Evolutionary conservation across 1,284 basidiomycete species (phyloP), one percentile per base, ranked within the genome.

Genomic region (Papiliotrema flavescens): DNA sequence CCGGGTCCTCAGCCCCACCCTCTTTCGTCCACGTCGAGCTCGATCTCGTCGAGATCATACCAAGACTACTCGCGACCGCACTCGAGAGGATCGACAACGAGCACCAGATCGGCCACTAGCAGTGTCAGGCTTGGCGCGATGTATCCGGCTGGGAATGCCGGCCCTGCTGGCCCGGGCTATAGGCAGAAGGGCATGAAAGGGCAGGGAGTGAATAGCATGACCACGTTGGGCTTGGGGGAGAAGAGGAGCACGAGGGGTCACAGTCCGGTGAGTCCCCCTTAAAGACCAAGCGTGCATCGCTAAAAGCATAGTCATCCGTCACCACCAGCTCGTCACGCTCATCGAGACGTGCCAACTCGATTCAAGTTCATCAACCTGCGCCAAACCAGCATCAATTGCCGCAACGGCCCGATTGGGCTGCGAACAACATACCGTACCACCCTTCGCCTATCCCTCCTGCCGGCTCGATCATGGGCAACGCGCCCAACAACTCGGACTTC

Each of bases 341-440:
- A 14, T 75, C 73, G 0, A 55, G 66, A 23, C 64, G 65, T 5
- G 56, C 66, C 3, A 60, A 57, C 2, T 70, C 69, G 1, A 73
- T 72, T 42, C 59, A 60, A n/a, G 59, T 70, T 5, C 55, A 64
- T 9, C 57, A 63, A 22, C 68, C 69, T 5, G 54, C 58, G 20
- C 64, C 70, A 1, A 55, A 63, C 9, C 69, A 73, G 49, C 70
- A 73, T 49, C 73, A 69, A 2, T 60, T 75, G n/a, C 73, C 73
- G 3, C 64, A 67, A 42, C 54, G 68, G 26, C 73, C 73, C 7
- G 70, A 75, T 51, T 75, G 73, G 73, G 66, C 73, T 14, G 70
- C 71, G 0, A 71, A 73, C 56, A 73, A 74, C 43, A 62, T 74
- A 5, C 70, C 67, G 35, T 74, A 74, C 54, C 70, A 73, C 41